Evolutionary conservation across 139 green algal genomes (phyloP), one percentile per base, ranked within the genome.

Genomic region (Bryopsis sp.): DNA sequence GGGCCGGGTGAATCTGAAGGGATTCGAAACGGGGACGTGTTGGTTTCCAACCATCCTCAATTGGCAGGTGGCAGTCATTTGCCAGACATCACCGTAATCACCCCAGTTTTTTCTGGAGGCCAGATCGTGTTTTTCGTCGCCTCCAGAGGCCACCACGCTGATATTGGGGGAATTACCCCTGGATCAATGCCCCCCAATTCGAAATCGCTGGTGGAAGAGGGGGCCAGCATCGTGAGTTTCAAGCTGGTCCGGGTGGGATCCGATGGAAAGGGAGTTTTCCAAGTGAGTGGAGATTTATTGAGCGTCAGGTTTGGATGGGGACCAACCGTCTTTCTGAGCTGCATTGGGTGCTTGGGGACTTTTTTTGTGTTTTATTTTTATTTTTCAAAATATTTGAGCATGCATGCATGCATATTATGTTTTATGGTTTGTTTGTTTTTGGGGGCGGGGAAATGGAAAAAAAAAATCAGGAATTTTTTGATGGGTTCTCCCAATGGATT

Each of bases 61-160:
- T 75, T 87, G 5, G 90, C 92, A 29, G 94, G 94, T 4, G 94
- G 94, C 38, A 90, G 76, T 65, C 94, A 99, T 80, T 82, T 99
- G 54, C 94, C 94, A 0, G 94, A 99, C 88, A 97, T 99, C 77
- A 99, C 94, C 2, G 94, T 97, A 50, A 92, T 98, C 73, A 99
- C 93, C 2, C 94, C 94, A 5, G 92, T 98, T 29, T 96, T 91
- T 58, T 71, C 79, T 5, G 22, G 22, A 8, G 80, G 79, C 38
- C 7, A 81, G 28, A 79, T 97, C 1, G 88, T 96, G 8, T 98
- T 98, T 74, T 97, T 96, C 68, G 93, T 98, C 39, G 93, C 93
- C 0, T 89, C 83, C 11, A 65, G 89, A 1, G 89, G 87, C 6
- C 89, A 96, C 73, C 88, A 95, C 60, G 83, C 82, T 38, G 84